Evolutionary conservation across 2,329 filamentous ascomycete species (phyloP), one percentile per base, ranked within the genome.

Genomic region (Huntiella abstrusa): DNA sequence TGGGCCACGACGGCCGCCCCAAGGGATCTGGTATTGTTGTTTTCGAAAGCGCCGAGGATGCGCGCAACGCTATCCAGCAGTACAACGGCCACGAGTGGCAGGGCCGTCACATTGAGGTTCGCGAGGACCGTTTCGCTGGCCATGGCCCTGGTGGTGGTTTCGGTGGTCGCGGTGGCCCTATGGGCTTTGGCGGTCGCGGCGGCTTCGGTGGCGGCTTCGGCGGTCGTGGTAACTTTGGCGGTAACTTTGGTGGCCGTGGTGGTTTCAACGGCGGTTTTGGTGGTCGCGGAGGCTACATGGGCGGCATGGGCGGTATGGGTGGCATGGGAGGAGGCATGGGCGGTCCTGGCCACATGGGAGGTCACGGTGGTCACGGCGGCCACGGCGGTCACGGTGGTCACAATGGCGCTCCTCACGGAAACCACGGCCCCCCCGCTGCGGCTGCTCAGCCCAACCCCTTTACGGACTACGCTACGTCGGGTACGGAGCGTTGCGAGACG

Each of bases 51-150:
- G 77, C 86, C 1, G 87, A 96, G 49, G 91, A 98, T 63, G 88
- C 91, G 37, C 84, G 86, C 54, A 94, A 86, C 58, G 91, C 91
- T 16, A 98, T 98, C 53, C 79, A 86, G 58, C 87, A 95, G 55
- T 98, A 96, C 70, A 95, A 96, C 59, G 91, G 91, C 49, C 96
- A 94, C 60, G 91, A 98, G 53, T 98, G 91, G 91, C 88, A 96
- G 62, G 91, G 91, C 8, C 82, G 91, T 49, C 68, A 79, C 45
- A 75, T 98, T 43, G 91, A 98, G 62, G 91, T 98, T 52, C 86
- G 91, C 52, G 88, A 96, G 63, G 91, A 98, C 59, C 82, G 91
- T 49, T 98, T 87, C 59, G 91, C 91, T 50, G 78, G 76, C 51
- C 69, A 55, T 67, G 74, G 72, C 49, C 66, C 67, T 50, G 65